Evolutionary conservation across 768 basidiomycete species (phyloP).

Genomic region (Amanita rubescens): DNA sequence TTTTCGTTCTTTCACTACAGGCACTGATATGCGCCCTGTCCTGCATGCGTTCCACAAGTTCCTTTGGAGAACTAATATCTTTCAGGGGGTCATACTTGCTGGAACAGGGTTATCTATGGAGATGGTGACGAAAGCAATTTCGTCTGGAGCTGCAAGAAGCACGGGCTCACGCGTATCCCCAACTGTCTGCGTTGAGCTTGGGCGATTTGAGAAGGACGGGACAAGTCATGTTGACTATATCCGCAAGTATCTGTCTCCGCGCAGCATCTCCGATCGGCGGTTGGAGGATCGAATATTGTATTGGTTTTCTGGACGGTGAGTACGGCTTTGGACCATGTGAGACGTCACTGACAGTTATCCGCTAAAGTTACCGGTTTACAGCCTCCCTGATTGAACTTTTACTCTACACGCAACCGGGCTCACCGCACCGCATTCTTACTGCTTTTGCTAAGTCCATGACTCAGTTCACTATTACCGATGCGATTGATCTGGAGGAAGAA

Average conservation of each 20-base stretch:
- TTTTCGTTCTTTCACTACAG: slow-evolving; percentile 7
- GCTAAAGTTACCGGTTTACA: slow-evolving; percentile 10
- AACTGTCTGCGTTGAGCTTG: slow-evolving; percentile 9
- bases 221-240: neutral
- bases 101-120: slow-evolving; percentile 12
- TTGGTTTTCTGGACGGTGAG: neutral
- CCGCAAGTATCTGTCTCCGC: neutral
- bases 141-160: slow-evolving; percentile 6
- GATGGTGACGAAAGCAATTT: slow-evolving; percentile 5
- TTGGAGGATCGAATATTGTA: too few relatives aligned
- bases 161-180: neutral
- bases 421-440: slow-evolving; percentile 14
- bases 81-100: slow-evolving; percentile 10
- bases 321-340: neutral
- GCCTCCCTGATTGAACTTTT: slow-evolving; percentile 14
- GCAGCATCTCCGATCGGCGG: neutral
- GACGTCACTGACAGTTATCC: slow-evolving; percentile 1
- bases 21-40: slow-evolving; percentile 8
- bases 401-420: slow-evolving; percentile 12
- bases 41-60: slow-evolving; percentile 9
- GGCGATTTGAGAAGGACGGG: slow-evolving; percentile 4
- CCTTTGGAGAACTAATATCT: slow-evolving; percentile 2
- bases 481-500: slow-evolving; percentile 14
- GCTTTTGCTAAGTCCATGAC: slow-evolving; percentile 12
- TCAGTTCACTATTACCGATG: slow-evolving; percentile 14